Evolutionary conservation across 352 stramenopile genomes (phyloP), one percentile per base, ranked within the genome.

Genomic region (Blastocystis sp.): DNA sequence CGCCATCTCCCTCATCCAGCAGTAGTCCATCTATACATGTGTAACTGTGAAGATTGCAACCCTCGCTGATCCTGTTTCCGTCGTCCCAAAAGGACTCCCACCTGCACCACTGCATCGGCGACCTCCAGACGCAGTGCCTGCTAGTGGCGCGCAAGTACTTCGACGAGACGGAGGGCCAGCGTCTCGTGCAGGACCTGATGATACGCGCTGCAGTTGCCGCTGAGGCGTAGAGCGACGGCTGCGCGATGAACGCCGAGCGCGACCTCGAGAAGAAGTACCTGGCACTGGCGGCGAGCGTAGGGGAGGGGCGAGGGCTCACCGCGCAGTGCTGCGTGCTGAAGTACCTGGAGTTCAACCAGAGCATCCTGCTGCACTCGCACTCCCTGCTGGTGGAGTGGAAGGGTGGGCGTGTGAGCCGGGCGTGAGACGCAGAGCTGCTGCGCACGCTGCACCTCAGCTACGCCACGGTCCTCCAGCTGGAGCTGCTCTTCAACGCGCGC

Each of bases 221-320:
- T 79, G 19, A 28, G 1, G 43, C 1, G 10, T 19, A 79, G 69
- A 79, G 52, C 17, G 19, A 43, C 28, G 43, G 28, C 3, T 23
- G 43, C 43, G 38, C 28, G n/a, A 14, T 79, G 0, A 79, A 61
- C 23, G 41, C 62, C 28, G 69, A 79, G 1, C 17, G 62, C 11
- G 69, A 79, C 69, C 61, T 79, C 41, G 69, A 79, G 69, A 79
- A 79, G 69, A 79, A 79, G 23, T 79, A 79, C 69, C 38, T 79
- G 5, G 69, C 69, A 34, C n/a, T 79, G 21, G 69, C 69, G 17
- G 41, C 69, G 9, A n/a, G 21, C 23, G 69, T 79, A 60, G 67
- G 17, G 1, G 21, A 64, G 5, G 14, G 5, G 41, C 34, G 34
- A 41, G 11, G 1, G 28, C 9, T 3, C 38, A 19, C 19, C 0